Conservation (phyloP, 306 rosid species). For the Cicer cuneatum region DNA sequence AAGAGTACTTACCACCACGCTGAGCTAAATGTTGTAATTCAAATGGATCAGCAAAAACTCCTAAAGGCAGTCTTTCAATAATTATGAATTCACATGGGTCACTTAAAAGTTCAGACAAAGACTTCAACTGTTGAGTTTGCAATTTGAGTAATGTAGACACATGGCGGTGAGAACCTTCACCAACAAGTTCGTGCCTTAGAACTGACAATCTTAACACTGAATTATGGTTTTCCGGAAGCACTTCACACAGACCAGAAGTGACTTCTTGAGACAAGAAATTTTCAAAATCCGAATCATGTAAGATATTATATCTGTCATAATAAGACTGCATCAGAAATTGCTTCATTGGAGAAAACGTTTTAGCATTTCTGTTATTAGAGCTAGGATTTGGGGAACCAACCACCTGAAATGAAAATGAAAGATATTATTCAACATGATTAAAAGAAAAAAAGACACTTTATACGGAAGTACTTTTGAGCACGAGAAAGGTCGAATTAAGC, state of each 20-base stretch:
- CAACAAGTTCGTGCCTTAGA: slow-evolving; percentile 59
- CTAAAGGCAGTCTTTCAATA: slow-evolving; percentile 77
- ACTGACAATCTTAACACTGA: slow-evolving; percentile 48
- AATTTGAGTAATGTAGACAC: slow-evolving; percentile 61
- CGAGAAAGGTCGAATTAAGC: slow-evolving; percentile 34
- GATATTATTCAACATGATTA: slow-evolving; percentile 15
- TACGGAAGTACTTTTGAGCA: background rate
- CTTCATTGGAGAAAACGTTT: slow-evolving; percentile 43
- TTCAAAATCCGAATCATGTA: slow-evolving; percentile 61
- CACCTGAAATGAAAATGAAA: slow-evolving; percentile 64
- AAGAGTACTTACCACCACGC: slow-evolving; percentile 64
- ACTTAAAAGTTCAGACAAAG: slow-evolving; percentile 48
- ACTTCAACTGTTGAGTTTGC: slow-evolving; percentile 34
- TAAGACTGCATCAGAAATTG: slow-evolving; percentile 66
- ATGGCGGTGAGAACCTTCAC: slow-evolving; percentile 82
- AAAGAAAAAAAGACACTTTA: background rate
- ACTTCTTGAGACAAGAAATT: slow-evolving; percentile 60
- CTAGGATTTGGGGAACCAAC: slow-evolving; percentile 42
- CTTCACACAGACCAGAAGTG: slow-evolving; percentile 53
- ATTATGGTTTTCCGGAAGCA: slow-evolving; percentile 49
- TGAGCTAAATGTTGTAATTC: slow-evolving; percentile 83
- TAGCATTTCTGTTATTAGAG: slow-evolving; percentile 17
- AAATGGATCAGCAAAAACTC: slow-evolving; percentile 86
- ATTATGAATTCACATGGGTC: slow-evolving; percentile 60
- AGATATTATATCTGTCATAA: slow-evolving; percentile 49